Conservation (phyloP, 805 yeast genomes). For the Candida patagonica region DNA sequence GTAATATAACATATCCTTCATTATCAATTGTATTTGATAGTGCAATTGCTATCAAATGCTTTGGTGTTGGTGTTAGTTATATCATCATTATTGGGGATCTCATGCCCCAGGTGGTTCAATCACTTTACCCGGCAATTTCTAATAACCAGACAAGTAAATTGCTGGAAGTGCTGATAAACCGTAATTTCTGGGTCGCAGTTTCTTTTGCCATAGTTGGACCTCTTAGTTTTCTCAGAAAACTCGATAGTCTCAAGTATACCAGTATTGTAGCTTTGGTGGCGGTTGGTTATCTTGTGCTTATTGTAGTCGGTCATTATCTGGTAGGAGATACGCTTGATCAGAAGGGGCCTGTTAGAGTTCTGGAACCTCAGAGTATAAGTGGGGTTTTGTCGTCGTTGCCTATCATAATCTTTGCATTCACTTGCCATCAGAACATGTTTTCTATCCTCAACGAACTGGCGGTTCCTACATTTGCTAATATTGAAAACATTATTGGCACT, state of each 20-base stretch:
- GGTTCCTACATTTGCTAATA: slow-evolving; percentile 40
- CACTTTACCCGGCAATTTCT: slow-evolving; percentile 16
- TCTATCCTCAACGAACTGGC: slow-evolving; percentile 74
- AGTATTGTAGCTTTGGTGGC: slow-evolving; percentile 75
- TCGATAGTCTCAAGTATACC: slow-evolving; percentile 79
- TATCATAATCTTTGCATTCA: slow-evolving; percentile 88
- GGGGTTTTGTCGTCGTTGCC: slow-evolving; percentile 67
- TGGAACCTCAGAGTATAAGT: slow-evolving; percentile 36
- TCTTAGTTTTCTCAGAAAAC: slow-evolving; percentile 60
- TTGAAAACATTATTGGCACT: slow-evolving; percentile 38
- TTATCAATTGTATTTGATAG: slow-evolving; percentile 58
- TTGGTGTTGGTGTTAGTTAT: slow-evolving; percentile 71
- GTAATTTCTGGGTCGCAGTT: slow-evolving; percentile 41
- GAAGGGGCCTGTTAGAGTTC: slow-evolving; percentile 42
- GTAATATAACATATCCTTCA: slow-evolving; percentile 60
- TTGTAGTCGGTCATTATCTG: slow-evolving; percentile 66
- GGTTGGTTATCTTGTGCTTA: slow-evolving; percentile 62
- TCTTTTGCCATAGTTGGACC: slow-evolving; percentile 44
- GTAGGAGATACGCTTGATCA: slow-evolving; percentile 43
- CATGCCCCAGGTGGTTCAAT: slow-evolving; percentile 44
- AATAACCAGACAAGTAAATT: no score
- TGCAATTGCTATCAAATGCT: slow-evolving; percentile 70
- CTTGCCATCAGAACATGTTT: slow-evolving; percentile 94
- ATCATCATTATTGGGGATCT: slow-evolving; percentile 66
- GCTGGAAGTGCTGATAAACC: slow-evolving; percentile 18